Evolutionary conservation across 768 basidiomycete genomes (phyloP), one percentile per base, ranked within the genome.

Genomic region (Leccinellum luteum): DNA sequence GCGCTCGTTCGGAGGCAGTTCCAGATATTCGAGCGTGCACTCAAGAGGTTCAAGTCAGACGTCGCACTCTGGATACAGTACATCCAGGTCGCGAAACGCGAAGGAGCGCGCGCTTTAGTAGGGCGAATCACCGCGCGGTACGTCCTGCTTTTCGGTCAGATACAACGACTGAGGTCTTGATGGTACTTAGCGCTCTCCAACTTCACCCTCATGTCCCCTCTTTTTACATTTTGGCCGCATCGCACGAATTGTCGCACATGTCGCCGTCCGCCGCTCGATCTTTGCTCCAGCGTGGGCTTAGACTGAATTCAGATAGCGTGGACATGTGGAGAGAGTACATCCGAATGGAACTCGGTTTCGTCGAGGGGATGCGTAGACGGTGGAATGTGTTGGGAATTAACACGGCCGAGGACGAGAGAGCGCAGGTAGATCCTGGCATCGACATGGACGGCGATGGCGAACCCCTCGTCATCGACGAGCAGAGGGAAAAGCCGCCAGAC

Each of bases 241-340:
- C 82, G 23, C 92, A 95, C 70, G 92, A 96, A 69, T 77, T 95
- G 34, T 81, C 83, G 1, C 83, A 87, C 50, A 77, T 79, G 47
- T 87, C 88, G 4, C 85, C 89, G 3, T 81, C 86, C n/a, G 82
- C 90, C 0, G 92, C 94, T 10, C 88, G 94, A 28, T 81, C 87
- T 34, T 76, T 95, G 41, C 78, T 98, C 44, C 90, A 94, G 60
- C 85, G 94, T 6, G 94, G 94, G 13, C 79, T 96, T 48, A 82
- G 94, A 34, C 71, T 96, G 50, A 88, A 93, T 62, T 75, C 79
- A 13, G 83, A 87, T 52, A 90, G 84, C 60, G 71, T 81, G 31
- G 85, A 87, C 56, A 77, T 98, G 72, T 98, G 94, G 94, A 78
- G 79, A 21, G 94, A 95, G 72, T 96, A 94, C 68, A 85, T 93